Conservation (phyloP, 345 rosid genomes). For the Gynandropsis gynandra region DNA sequence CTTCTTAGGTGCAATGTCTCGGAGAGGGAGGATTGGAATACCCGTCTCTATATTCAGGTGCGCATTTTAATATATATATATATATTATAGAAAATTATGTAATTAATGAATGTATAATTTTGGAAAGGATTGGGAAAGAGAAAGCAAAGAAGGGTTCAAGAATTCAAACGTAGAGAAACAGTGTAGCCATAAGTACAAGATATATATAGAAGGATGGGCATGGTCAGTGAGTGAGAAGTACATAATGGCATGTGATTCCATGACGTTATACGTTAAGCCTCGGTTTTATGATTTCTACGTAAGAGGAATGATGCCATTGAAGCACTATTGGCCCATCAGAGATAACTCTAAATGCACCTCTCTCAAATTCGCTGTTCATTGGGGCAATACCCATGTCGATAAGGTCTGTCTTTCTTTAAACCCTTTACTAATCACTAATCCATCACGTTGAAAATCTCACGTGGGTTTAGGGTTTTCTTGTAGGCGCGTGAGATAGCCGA, state of each 20-base stretch:
- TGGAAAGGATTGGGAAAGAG: constrained; percentile 51
- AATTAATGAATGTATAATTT: too few relatives aligned
- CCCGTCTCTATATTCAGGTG: constrained; percentile 33
- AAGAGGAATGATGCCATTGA: constrained; percentile 57
- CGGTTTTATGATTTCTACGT: constrained; percentile 50
- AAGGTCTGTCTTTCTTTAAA: constrained; percentile 14
- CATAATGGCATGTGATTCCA: constrained; percentile 70
- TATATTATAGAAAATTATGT: not conserved
- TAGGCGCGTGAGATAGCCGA: constrained; percentile 61
- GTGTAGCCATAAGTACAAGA: constrained; percentile 72
- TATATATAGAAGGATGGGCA: constrained; percentile 62
- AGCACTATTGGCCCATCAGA: constrained; percentile 77
- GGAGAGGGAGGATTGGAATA: constrained; percentile 30
- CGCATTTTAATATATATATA: not conserved
- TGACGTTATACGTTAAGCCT: constrained; percentile 44
- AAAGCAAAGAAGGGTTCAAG: constrained; percentile 34
- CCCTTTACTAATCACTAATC: too few relatives aligned
- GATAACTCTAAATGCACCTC: constrained; percentile 42
- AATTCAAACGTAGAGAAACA: constrained; percentile 49
- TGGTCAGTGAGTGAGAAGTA: constrained; percentile 86
- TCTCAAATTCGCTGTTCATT: constrained; percentile 62
- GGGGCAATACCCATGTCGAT: constrained; percentile 48
- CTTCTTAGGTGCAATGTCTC: constrained; percentile 34
- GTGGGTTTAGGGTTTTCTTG: not conserved
- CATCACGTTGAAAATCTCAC: too few relatives aligned